A percentile compares a stretch with the other conserved stretches of the same genome.
phyloP scores from a whole-genome alignment of 2,329 filamentous ascomycete genomes.

The Cercospora sp. region DNA sequence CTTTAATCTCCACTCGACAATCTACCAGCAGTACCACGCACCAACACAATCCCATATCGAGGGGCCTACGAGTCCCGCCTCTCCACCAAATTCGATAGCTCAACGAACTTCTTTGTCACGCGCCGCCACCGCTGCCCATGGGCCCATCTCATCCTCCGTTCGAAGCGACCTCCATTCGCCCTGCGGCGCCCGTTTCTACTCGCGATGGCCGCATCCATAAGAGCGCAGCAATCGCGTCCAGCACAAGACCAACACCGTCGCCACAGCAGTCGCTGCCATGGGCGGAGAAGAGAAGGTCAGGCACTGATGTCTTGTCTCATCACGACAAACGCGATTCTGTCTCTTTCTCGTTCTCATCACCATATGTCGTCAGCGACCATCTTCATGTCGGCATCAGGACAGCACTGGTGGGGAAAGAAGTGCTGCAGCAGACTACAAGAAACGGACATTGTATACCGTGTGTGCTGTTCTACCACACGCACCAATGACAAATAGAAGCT shows the following conservation, averaged over 20 bases:
- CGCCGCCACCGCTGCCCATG: neutral
- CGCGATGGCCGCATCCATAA: neutral
- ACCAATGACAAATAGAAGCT: neutral
- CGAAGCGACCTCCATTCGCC: neutral
- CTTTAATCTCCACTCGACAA: neutral
- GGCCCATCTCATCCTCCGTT: neutral
- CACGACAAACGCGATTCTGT: neutral
- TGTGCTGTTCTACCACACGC: slow-evolving; percentile 6
- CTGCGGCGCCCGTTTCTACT: neutral
- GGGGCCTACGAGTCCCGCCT: neutral
- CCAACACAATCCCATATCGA: neutral
- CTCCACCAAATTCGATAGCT: neutral
- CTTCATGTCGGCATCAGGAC: neutral
- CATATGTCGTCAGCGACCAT: neutral
- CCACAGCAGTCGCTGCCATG: neutral
- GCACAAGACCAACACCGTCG: neutral
- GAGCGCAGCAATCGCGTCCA: neutral
- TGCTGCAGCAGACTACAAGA: neutral
- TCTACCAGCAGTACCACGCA: neutral
- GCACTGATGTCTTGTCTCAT: neutral
- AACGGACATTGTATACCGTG: neutral
- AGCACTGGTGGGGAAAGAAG: neutral
- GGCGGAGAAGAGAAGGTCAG: neutral
- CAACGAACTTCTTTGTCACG: neutral
- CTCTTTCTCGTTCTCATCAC: neutral